Percentiles rank a stretch among this genome's conserved stretches.
phyloP scores from a whole-genome alignment of 495 filamentous ascomycete species.

The Trichoderma asperelloides region DNA sequence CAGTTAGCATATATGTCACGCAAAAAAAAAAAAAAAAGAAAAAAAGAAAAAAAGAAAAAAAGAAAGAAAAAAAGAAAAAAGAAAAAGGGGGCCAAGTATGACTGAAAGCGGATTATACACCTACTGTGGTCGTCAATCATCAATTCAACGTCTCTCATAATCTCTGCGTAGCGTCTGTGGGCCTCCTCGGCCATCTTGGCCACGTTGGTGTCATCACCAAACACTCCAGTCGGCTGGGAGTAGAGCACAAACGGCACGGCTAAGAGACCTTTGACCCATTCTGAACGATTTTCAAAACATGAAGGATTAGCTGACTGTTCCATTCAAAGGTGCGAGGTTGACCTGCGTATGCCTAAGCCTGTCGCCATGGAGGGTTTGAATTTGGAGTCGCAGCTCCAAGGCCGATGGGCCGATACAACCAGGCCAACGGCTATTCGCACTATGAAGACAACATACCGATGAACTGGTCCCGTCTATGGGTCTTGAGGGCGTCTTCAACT shows the following conservation, averaged over 20 bases:
- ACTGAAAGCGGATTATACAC: slow-evolving; percentile 12
- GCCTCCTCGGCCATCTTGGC: slow-evolving; percentile 54
- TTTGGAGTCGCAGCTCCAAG: not conserved
- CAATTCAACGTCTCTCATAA: slow-evolving; percentile 86
- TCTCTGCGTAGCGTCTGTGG: slow-evolving; percentile 84
- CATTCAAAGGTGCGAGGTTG: no score
- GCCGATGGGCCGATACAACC: not conserved
- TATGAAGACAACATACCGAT: slow-evolving; percentile 41
- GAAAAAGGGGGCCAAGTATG: not conserved
- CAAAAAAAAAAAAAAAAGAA: not conserved
- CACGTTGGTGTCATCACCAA: slow-evolving; percentile 53
- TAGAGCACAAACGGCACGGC: slow-evolving; percentile 96
- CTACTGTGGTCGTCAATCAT: slow-evolving; percentile 89
- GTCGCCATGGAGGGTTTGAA: not conserved
- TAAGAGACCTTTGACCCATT: slow-evolving; percentile 71
- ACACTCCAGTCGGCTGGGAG: slow-evolving; percentile 82
- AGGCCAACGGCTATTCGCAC: not conserved
- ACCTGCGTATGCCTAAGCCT: no score
- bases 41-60: not conserved
- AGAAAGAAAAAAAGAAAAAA: not conserved
- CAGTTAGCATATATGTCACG: not conserved
- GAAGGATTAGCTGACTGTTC: not conserved
- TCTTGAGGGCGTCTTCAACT: slow-evolving; percentile 72
- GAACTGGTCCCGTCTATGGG: slow-evolving; percentile 79
- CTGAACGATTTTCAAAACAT: slow-evolving; percentile 20